Conservation (phyloP, 2,329 filamentous ascomycete genomes). For the Talaromyces rugulosus region DNA sequence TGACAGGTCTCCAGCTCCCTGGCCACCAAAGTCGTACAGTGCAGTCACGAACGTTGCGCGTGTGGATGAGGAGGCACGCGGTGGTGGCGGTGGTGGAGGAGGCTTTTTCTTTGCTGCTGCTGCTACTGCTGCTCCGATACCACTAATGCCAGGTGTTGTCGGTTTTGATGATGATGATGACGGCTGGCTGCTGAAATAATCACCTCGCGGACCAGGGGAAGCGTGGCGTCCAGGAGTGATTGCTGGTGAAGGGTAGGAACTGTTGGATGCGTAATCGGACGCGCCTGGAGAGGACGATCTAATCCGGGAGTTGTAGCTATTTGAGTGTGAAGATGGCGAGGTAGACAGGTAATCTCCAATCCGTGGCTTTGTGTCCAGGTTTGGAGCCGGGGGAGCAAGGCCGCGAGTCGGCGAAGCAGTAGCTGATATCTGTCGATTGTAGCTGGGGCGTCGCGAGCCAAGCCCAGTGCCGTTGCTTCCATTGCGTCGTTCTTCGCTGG, state of each 20-base stretch:
- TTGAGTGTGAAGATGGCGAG: slow-evolving; percentile 22
- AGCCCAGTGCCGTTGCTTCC: slow-evolving; percentile 32
- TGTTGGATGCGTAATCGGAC: slow-evolving; percentile 10
- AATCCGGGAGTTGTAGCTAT: slow-evolving; percentile 20
- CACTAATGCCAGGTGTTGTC: slow-evolving; percentile 19
- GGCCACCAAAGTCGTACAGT: slow-evolving; percentile 69
- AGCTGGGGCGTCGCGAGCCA: slow-evolving; percentile 34
- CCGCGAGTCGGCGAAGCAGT: slow-evolving; percentile 21
- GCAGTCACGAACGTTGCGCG: slow-evolving; percentile 61
- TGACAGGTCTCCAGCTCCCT: slow-evolving; percentile 64
- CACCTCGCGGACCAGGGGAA: slow-evolving; percentile 37
- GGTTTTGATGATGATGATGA: slow-evolving; percentile 28
- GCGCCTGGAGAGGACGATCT: slow-evolving; percentile 24
- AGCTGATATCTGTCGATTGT: slow-evolving; percentile 24
- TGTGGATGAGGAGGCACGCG: slow-evolving; percentile 56
- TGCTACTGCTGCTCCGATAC: slow-evolving; percentile 19
- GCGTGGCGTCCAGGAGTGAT: slow-evolving; percentile 25
- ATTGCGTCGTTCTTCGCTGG: slow-evolving; percentile 51
- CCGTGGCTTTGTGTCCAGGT: slow-evolving; percentile 24
- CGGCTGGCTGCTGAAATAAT: slow-evolving; percentile 42
- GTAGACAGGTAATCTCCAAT: slow-evolving; percentile 18
- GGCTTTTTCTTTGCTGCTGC: slow-evolving; percentile 57
- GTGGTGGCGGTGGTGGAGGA: slow-evolving; percentile 71
- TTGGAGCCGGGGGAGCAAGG: slow-evolving; percentile 24
- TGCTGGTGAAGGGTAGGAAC: slow-evolving; percentile 19